Evolutionary conservation across 495 filamentous ascomycete genomes (phyloP).

Genomic region (Penicillium flavigenum): DNA sequence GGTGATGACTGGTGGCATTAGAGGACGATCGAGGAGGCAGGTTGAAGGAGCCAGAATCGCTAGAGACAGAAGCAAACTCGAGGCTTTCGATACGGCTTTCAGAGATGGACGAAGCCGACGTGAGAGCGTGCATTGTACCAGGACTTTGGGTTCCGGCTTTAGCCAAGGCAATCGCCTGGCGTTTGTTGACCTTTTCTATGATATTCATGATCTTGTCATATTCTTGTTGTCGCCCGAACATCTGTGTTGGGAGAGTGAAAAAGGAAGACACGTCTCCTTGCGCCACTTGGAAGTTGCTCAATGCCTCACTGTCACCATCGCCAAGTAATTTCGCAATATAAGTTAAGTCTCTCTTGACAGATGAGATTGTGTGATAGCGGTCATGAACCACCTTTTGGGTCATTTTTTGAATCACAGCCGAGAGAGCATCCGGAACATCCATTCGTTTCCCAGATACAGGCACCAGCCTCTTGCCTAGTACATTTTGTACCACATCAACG

Average conservation of each 20-base stretch:
- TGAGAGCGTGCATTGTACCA: constrained; percentile 46
- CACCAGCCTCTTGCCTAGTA: constrained; percentile 72
- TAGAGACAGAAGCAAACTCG: constrained; percentile 48
- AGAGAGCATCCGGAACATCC: constrained; percentile 78
- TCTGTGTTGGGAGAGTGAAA: constrained; percentile 75
- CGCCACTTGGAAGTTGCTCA: constrained; percentile 70
- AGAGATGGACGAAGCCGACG: constrained; percentile 58
- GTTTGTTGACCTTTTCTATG: constrained; percentile 67
- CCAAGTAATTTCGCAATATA: constrained; percentile 68
- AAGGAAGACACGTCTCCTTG: constrained; percentile 80
- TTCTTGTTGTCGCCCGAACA: constrained; percentile 76
- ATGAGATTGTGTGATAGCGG: constrained; percentile 79
- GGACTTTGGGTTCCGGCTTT: constrained; percentile 41
- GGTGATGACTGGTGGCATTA: constrained; percentile 32
- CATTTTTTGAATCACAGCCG: constrained; percentile 82
- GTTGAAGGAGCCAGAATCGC: constrained; percentile 55
- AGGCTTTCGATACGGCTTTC: constrained; percentile 55
- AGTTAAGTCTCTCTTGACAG: constrained; percentile 72
- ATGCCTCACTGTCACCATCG: constrained; percentile 66
- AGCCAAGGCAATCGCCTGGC: constrained; percentile 53
- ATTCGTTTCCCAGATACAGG: constrained; percentile 69
- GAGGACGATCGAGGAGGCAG: constrained; percentile 43
- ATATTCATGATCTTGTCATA: constrained; percentile 65
- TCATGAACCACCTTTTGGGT: constrained; percentile 81
- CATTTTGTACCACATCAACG: constrained; percentile 84